Evolutionary conservation across 306 rosid species (phyloP).

Genomic region (Corylus americana): DNA sequence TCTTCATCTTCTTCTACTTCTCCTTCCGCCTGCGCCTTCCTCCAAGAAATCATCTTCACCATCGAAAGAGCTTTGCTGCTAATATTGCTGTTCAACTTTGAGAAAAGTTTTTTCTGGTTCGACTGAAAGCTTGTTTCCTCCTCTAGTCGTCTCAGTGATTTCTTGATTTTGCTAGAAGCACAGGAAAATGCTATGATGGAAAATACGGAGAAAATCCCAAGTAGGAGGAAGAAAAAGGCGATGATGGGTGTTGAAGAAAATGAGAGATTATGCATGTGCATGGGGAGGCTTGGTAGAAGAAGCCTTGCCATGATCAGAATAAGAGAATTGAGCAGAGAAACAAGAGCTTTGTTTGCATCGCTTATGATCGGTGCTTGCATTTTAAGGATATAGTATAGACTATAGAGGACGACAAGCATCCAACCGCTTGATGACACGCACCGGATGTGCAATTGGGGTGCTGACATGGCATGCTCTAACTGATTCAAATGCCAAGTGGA

Average conservation of each 20-base stretch:
- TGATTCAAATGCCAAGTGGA: background rate
- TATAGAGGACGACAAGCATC: background rate
- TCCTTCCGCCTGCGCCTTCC: slow-evolving; percentile 37
- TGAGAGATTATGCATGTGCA: slow-evolving; percentile 11
- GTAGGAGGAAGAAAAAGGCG: slow-evolving; percentile 21
- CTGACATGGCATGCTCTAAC: slow-evolving; percentile 1
- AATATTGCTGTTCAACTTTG: slow-evolving; percentile 40
- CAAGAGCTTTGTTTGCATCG: background rate
- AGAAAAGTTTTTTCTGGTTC: slow-evolving; percentile 27
- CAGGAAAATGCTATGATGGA: slow-evolving; percentile 42
- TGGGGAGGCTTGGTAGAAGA: slow-evolving; percentile 14
- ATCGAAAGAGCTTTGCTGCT: slow-evolving; percentile 46
- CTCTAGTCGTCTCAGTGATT: slow-evolving; percentile 5
- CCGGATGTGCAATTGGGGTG: background rate
- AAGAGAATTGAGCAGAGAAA: background rate
- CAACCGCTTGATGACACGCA: background rate
- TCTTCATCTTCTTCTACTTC: slow-evolving; percentile 6
- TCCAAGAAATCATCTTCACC: slow-evolving; percentile 57
- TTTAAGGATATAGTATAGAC: background rate
- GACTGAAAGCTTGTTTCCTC: background rate
- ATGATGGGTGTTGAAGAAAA: slow-evolving; percentile 12
- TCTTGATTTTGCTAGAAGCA: slow-evolving; percentile 37
- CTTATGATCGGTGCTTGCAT: background rate
- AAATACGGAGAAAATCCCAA: slow-evolving; percentile 18
- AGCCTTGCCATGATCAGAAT: slow-evolving; percentile 39